Base-by-base conservation (phyloP, 1,284 basidiomycete genomes). In the Cryptococcus hybrid region DNA sequence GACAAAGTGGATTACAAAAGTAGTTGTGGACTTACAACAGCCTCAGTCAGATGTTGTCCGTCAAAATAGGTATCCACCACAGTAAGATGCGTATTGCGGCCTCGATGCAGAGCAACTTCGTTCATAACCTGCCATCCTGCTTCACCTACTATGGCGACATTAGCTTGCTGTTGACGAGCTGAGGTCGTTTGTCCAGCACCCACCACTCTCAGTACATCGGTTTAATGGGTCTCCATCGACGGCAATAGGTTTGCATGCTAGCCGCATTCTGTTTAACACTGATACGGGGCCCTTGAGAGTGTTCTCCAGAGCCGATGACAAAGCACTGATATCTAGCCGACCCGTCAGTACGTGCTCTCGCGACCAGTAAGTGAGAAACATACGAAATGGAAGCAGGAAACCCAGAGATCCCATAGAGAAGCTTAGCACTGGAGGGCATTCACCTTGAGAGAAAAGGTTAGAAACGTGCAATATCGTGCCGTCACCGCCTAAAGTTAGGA, bases 361-460 rank as follows among this genome's bases (percentile, higher is more conserved):
- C n/a, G 39, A 40, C 39, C n/a, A n/a, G n/a, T n/a, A n/a, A n/a
- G n/a, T n/a, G n/a, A n/a, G n/a, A n/a, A n/a, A n/a, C n/a, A n/a
- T 69, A 92, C 92, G 89, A 77, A 96, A 97, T 0, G 95, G 94
- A 18, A 98, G 82, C 13, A 98, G 79, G 75, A 98, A 98, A 1
- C 94, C 94, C 0, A 98, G 81, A 1, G 91, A 94, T 6, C 94
- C 95, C 89, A 97, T 92, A 0, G 90, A 93, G 78, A 98, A 96
- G 71, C 91, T 94, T 40, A 98, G 80, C 0, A 98, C 92, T 0
- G 95, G 94, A 1, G 94, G 94, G 11, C 96, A 93, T 18, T 90
- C 88, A 37, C 88, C 89, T 7, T 66, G 57, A 40, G 39, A 40
- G n/a, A n/a, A 98, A 5, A 98, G 80, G 30, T 91, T 92, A 4